Conservation (phyloP, 164 flowering plant genomes). For the Aristolochia californica region DNA sequence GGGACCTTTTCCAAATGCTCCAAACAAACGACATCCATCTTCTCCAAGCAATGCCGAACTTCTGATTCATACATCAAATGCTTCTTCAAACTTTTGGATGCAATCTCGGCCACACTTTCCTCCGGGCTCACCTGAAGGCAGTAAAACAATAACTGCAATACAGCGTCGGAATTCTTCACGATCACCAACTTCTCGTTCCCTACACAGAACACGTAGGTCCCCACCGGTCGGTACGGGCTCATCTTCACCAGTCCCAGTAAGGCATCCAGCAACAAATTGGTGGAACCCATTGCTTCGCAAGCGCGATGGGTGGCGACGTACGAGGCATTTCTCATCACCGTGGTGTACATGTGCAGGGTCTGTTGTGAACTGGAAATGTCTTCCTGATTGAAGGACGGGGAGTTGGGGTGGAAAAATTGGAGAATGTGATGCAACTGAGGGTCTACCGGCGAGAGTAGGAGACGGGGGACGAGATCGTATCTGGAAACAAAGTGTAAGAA, state of each 20-base stretch:
- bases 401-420: constrained; percentile 25
- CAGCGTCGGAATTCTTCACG: constrained; percentile 55
- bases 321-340: constrained; percentile 40
- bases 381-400: constrained; percentile 5
- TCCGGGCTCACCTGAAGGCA: constrained; percentile 31
- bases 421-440: constrained; percentile 21
- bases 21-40: constrained; percentile 24
- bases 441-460: constrained; percentile 36
- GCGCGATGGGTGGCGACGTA: constrained; percentile 48
- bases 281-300: constrained; percentile 47
- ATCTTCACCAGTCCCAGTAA: constrained; percentile 39
- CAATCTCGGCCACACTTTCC: constrained; percentile 17
- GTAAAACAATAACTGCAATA: constrained; percentile 58
- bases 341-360: constrained; percentile 18
- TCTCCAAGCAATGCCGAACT: constrained; percentile 24
- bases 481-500: constrained; percentile 50
- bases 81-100: constrained; percentile 28
- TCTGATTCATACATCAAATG: constrained; percentile 35
- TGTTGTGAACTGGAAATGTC: constrained; percentile 7
- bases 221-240: constrained; percentile 73
- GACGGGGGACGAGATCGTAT: constrained; percentile 61
- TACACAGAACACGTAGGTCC: constrained; percentile 53
- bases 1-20: constrained; percentile 31
- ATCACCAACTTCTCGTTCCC: constrained; percentile 31
- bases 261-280: constrained; percentile 39